Conservation (phyloP, 768 basidiomycete genomes). For the Agrocybe praecox region DNA sequence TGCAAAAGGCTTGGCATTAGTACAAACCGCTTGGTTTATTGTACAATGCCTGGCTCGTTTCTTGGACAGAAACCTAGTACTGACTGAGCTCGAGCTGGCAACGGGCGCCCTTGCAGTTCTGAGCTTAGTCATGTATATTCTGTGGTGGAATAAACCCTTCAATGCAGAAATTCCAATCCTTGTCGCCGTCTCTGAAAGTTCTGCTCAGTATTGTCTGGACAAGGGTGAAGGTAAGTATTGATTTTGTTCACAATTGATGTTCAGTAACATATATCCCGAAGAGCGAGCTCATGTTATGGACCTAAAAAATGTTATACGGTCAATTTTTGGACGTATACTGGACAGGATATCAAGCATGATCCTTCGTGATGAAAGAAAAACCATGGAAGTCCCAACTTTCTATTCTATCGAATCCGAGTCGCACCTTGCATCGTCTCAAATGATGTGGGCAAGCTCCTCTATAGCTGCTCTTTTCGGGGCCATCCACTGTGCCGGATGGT, state of each 20-base stretch:
- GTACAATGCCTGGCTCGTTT: neutral
- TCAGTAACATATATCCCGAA: no score
- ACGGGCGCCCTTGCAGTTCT: neutral
- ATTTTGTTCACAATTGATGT: no score
- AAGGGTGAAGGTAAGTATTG: neutral
- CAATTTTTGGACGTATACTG: no score
- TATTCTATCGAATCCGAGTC: neutral
- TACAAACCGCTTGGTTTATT: neutral
- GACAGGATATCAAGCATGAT: neutral
- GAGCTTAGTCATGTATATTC: neutral
- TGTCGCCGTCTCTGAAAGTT: neutral
- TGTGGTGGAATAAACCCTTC: neutral
- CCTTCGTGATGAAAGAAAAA: neutral
- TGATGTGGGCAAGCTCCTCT: neutral
- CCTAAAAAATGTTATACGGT: no score
- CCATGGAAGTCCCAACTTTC: neutral
- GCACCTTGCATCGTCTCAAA: neutral
- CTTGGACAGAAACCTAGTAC: neutral
- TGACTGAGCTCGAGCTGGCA: neutral
- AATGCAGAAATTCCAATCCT: neutral
- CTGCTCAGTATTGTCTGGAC: neutral
- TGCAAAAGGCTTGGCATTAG: no score
- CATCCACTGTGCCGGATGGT: neutral
- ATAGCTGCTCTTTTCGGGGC: neutral
- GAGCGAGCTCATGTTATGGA: no score